Evolutionary conservation across 495 filamentous ascomycete genomes (phyloP), one percentile per base, ranked within the genome.

Genomic region (Sordaria brevicollis): DNA sequence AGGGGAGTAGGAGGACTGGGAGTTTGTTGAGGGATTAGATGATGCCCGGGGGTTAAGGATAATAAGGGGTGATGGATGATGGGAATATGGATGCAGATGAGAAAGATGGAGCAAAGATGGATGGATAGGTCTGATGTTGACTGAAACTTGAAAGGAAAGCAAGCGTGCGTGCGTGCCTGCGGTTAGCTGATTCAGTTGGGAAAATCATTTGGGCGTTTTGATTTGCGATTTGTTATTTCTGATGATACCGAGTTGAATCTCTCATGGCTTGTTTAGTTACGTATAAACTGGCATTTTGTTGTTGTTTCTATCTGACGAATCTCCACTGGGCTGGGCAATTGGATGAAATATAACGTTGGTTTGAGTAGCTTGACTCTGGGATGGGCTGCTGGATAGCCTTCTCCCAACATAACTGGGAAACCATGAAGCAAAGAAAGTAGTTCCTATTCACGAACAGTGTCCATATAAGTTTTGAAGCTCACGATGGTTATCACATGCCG

Each of bases 1-100:
- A 81, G n/a, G 72, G 70, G 9, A 62, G 70, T 35, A 62, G 49
- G 66, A 72, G 65, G 37, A 68, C 57, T n/a, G 69, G 11, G 29
- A 71, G 62, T 37, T 41, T 66, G 67, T 35, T 69, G 65, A 37
- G 65, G 13, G 37, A 69, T 68, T 62, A 62, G 13, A 31, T 31
- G 0, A 29, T 31, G 21, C n/a, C n/a, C n/a, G n/a, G n/a, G n/a
- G n/a, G n/a, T n/a, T n/a, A n/a, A n/a, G 13, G 25, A 62, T 31
- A 17, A 57, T 57, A 4, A 1, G 11, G n/a, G n/a, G 49, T 8
- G 49, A 62, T 62, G 7, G 29, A 15, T 0, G 49, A 31, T 62
- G 25, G 35, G 35, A 36, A 7, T 19, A 11, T 57, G 49, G 49
- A 57, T 57, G 49, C 10, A 13, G 25, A 57, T 57, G 49, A 29